phyloP scores from a whole-genome alignment of 2,329 filamentous ascomycete genomes.

The Cladosporium sp. region DNA sequence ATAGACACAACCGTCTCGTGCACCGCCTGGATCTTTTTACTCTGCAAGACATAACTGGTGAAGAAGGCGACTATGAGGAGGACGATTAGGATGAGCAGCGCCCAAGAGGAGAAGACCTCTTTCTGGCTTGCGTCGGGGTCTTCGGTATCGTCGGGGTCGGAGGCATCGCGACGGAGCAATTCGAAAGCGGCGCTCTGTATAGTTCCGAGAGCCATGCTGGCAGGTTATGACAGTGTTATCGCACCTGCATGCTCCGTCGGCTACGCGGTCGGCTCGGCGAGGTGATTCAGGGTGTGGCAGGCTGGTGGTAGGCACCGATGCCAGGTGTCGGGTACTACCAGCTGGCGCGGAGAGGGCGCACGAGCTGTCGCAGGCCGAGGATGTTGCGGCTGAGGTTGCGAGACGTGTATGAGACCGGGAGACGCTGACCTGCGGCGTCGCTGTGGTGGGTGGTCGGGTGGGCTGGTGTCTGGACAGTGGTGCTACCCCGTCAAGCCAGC shows the following conservation, averaged over 20 bases:
- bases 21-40: slow-evolving; percentile 93
- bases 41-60: slow-evolving; percentile 92
- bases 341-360: neutral
- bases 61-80: slow-evolving; percentile 92
- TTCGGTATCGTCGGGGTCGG: slow-evolving; percentile 45
- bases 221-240: slow-evolving; percentile 19
- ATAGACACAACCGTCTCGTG: slow-evolving; percentile 98
- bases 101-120: slow-evolving; percentile 94
- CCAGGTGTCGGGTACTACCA: slow-evolving; percentile 9
- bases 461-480: neutral
- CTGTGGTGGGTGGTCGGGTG: neutral
- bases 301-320: neutral
- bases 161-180: slow-evolving; percentile 33
- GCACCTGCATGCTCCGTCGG: slow-evolving; percentile 17
- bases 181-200: slow-evolving; percentile 17
- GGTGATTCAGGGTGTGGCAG: neutral
- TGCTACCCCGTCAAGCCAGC: too few relatives aligned
- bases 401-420: neutral
- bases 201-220: slow-evolving; percentile 24
- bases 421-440: slow-evolving; percentile 9
- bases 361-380: neutral
- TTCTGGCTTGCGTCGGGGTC: slow-evolving; percentile 78
- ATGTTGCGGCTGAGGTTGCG: neutral
- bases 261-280: neutral
- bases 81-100: slow-evolving; percentile 91